Conservation (phyloP, 768 basidiomycete species). For the Crepidotus variabilis region DNA sequence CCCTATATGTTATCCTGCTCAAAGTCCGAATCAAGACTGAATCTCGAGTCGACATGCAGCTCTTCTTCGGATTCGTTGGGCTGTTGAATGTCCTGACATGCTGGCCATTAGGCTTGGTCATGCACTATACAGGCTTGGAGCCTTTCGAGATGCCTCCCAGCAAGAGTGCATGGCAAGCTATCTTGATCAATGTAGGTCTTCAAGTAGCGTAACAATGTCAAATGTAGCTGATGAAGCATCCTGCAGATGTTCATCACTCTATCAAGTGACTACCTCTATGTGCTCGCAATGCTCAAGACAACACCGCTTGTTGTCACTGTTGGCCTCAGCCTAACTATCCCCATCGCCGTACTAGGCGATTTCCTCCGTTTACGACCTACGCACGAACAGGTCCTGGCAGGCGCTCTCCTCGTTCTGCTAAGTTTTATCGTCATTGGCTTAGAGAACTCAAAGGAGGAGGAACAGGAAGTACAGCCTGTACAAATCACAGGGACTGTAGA, state of each 20-base stretch:
- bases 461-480: constrained; percentile 4
- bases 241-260: constrained; percentile 78
- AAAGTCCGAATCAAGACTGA: constrained; percentile 84
- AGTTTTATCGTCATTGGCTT: constrained; percentile 56
- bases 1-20: constrained; percentile 82
- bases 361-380: constrained; percentile 35
- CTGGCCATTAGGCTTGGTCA: constrained; percentile 74
- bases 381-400: constrained; percentile 57
- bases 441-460: constrained; percentile 21
- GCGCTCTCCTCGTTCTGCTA: constrained; percentile 71
- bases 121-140: constrained; percentile 74
- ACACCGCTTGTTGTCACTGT: constrained; percentile 92
- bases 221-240: neutral
- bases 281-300: constrained; percentile 93
- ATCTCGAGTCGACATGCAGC: constrained; percentile 85
- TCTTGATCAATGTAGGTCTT: constrained; percentile 36
- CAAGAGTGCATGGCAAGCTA: constrained; percentile 30
- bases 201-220: neutral
- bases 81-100: constrained; percentile 74
- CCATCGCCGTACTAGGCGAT: constrained; percentile 85
- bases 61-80: constrained; percentile 94
- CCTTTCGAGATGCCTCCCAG: constrained; percentile 66
- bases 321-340: constrained; percentile 91
- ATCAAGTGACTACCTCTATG: constrained; percentile 82
- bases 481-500: neutral